Evolutionary conservation across 139 green algal genomes (phyloP).

Genomic region (Haematococcus lacustris): DNA sequence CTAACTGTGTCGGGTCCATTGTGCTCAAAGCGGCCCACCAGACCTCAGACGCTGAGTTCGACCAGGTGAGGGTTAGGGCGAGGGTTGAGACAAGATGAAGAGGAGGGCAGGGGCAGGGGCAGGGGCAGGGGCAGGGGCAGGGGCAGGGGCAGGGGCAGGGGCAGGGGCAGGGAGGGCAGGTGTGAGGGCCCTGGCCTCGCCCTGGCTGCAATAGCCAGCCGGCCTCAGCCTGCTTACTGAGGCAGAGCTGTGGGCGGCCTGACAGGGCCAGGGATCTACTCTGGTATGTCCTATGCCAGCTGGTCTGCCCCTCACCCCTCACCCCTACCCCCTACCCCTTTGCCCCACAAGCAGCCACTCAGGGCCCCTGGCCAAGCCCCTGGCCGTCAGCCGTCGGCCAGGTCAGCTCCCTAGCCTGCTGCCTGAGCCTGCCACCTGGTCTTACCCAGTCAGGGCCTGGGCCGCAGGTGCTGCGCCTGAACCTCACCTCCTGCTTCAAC

Average conservation of each 20-base stretch:
- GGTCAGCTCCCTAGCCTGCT: no score
- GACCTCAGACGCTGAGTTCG: conserved; percentile 56
- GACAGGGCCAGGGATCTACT: neutral
- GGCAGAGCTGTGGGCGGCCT: neutral
- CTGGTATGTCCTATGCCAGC: neutral
- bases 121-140: no score
- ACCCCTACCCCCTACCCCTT: neutral
- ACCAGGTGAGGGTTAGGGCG: conserved; percentile 14
- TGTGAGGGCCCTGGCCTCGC: no score
- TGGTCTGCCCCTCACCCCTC: neutral
- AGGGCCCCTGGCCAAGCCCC: no score
- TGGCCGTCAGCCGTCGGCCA: no score
- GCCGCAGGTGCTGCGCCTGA: conserved; percentile 41
- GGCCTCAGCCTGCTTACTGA: neutral
- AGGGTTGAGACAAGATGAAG: neutral
- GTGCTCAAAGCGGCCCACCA: conserved; percentile 68
- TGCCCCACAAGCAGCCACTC: neutral
- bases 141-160: no score
- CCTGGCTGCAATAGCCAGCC: neutral
- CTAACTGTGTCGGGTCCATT: conserved; percentile 71
- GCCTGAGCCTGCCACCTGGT: no score
- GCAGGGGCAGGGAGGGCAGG: no score
- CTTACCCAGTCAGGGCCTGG: neutral
- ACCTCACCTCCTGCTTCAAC: conserved; percentile 70
- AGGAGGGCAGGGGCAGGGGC: no score